These are phyloP conservation scores for Mortierella sp. DNA, from an alignment of 371 early-diverging fungal genomes.

Conservation along the genomic window DNA sequence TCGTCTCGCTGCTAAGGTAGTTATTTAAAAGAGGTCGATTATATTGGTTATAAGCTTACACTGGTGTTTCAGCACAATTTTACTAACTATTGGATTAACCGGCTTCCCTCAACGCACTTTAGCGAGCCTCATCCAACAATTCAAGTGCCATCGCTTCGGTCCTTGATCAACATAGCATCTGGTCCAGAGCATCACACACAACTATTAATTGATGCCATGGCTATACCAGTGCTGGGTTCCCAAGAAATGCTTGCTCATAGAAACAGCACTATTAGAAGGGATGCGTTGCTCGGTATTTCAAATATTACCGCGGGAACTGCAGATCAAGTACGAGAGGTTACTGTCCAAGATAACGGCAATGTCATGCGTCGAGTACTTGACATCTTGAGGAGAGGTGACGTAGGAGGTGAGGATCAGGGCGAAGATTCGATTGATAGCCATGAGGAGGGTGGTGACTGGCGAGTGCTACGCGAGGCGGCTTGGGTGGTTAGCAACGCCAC, in stretches of 20 bases:
- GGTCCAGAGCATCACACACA: constrained; percentile 62
- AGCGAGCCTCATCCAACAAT: constrained; percentile 56
- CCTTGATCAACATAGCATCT: constrained; percentile 68
- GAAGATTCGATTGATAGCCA: constrained; percentile 48
- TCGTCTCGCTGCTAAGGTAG: constrained; percentile 42
- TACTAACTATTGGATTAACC: neutral
- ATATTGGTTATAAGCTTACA: neutral
- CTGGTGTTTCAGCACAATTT: neutral
- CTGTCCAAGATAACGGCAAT: constrained; percentile 48
- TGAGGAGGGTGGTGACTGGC: constrained; percentile 63
- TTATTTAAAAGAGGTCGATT: neutral
- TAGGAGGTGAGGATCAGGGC: constrained; percentile 35
- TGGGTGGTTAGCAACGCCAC: constrained; percentile 69
- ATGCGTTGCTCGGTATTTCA: constrained; percentile 66
- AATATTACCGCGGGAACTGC: constrained; percentile 67
- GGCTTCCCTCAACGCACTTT: no score
- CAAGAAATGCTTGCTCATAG: constrained; percentile 40
- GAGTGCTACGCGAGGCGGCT: constrained; percentile 64
- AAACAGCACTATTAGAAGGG: constrained; percentile 60
- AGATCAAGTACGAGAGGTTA: constrained; percentile 59
- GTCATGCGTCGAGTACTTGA: constrained; percentile 60
- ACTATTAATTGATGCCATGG: constrained; percentile 59
- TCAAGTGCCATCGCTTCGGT: constrained; percentile 57
- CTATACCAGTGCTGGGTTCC: constrained; percentile 50
- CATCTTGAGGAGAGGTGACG: constrained; percentile 42